Base-by-base conservation (phyloP, 208 protist genomes). In the Crithidia expoeki region DNA sequence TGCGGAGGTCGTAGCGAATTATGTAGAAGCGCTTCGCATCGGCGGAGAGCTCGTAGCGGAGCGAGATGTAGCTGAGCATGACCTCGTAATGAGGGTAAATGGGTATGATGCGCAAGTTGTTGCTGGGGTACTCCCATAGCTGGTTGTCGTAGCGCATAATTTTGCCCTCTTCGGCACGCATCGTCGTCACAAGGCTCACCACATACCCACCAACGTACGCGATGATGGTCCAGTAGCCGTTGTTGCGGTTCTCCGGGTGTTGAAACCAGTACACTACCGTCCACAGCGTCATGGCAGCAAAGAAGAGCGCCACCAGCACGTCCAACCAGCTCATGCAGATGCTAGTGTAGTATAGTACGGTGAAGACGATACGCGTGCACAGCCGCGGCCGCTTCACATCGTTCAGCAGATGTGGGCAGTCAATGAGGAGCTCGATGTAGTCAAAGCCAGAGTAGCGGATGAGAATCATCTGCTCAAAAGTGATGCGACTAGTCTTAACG, bases 1-100 rank as follows among this genome's bases (percentile, higher is more conserved):
- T 92, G 58, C 82, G 81, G n/a, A 96, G 75, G 55, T 96, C 90
- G 76, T 88, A 86, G 25, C 88, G 81, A 67, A 96, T 94, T 44
- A 94, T 78, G 67, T 94, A 89, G 73, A 89, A 94, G 30, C 74
- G 76, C 44, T 57, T 59, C 51, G 81, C 84, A 30, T 91, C 76
- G 1, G 52, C 44, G 0, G 66, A 56, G 17, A 87, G 52, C 58
- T 86, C 80, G 79, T 96, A 94, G 14, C 88, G 81, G 44, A 94
- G 65, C 7, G 75, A 68, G 21, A 76, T 81, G 52, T 85, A 80
- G 61, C 90, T 79, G 11, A 96, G 80, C 52, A 79, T 68, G n/a
- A 92, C 56, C 66, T 94, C 80, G 75, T 89, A 94, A 34, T 91
- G 36, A 0, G 91, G 91, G 27, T 92, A 59, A 38, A 88, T 79